A percentile compares a stretch with the other conserved stretches of the same genome.
Evolutionary conservation across 805 yeast genomes (phyloP).

Genomic region (Ogataea populi-albae): DNA sequence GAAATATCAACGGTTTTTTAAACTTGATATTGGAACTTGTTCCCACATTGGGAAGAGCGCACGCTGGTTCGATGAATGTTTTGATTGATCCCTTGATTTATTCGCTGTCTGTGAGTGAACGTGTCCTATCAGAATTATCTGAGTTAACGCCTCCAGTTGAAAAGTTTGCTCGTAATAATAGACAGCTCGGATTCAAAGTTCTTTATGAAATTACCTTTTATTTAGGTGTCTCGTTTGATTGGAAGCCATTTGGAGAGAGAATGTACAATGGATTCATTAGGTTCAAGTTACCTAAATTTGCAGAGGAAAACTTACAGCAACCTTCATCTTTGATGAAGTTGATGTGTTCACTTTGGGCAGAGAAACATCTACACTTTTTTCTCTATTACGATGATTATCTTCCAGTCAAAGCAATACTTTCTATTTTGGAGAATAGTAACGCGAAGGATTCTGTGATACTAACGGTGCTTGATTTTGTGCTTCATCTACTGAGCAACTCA

Average conservation of each 20-base stretch:
- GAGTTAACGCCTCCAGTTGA: slow-evolving; percentile 25
- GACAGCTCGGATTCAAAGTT: slow-evolving; percentile 68
- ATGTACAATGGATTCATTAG: slow-evolving; percentile 54
- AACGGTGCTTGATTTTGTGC: slow-evolving; percentile 53
- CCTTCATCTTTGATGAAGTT: slow-evolving; percentile 74
- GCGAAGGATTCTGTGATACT: slow-evolving; percentile 67
- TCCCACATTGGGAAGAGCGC: slow-evolving; percentile 56
- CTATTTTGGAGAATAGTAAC: slow-evolving; percentile 48
- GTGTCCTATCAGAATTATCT: slow-evolving; percentile 28
- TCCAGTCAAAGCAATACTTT: slow-evolving; percentile 54
- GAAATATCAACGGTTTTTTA: slow-evolving; percentile 62
- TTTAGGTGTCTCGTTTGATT: slow-evolving; percentile 49
- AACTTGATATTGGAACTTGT: slow-evolving; percentile 57
- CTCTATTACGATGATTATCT: slow-evolving; percentile 54
- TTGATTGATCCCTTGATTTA: slow-evolving; percentile 58
- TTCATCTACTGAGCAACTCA: slow-evolving; percentile 41
- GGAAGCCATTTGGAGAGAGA: slow-evolving; percentile 50
- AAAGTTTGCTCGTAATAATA: slow-evolving; percentile 54
- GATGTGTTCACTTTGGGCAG: slow-evolving; percentile 56
- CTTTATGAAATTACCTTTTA: slow-evolving; percentile 53
- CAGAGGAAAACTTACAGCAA: slow-evolving; percentile 75
- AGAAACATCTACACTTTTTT: slow-evolving; percentile 45
- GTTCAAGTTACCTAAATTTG: slow-evolving; percentile 68
- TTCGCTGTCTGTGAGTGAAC: slow-evolving; percentile 53
- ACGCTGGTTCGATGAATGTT: slow-evolving; percentile 44